A percentile compares a stretch with the other conserved stretches of the same genome.
These are phyloP conservation scores for Malassezia sympodialis DNA, from an alignment of 1,284 basidiomycete genomes.

Conservation along the genomic window DNA sequence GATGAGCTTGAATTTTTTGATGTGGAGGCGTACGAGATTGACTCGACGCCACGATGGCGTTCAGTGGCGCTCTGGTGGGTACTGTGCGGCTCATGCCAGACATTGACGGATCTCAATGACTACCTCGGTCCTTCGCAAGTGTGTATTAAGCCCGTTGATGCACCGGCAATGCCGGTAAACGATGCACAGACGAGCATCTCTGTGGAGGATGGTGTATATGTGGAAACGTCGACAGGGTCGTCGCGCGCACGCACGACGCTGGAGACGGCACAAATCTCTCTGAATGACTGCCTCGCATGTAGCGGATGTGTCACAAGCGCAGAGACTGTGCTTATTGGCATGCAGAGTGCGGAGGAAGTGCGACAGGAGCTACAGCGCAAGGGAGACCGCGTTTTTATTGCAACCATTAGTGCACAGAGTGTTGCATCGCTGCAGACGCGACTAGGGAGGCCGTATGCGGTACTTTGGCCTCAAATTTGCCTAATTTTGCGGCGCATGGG, in stretches of 20 bases:
- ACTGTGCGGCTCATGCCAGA: conserved; percentile 6
- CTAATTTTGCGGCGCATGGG: conserved; percentile 51
- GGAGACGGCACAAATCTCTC: conserved; percentile 68
- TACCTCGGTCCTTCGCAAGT: conserved; percentile 94
- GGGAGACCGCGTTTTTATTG: conserved; percentile 23
- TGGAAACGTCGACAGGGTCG: conserved; percentile 52
- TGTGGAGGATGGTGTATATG: conserved; percentile 73
- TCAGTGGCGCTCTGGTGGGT: conserved; percentile 69
- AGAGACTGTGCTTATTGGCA: conserved; percentile 90
- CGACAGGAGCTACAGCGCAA: conserved; percentile 50
- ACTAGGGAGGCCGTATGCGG: conserved; percentile 38
- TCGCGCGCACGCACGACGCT: conserved; percentile 30
- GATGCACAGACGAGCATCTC: conserved; percentile 63
- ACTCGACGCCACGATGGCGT: conserved; percentile 57
- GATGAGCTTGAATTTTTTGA: not conserved
- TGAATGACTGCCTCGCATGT: conserved; percentile 89
- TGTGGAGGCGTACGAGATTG: not conserved
- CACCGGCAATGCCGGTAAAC: conserved; percentile 14
- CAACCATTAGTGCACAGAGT: conserved; percentile 64
- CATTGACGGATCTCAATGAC: conserved; percentile 85
- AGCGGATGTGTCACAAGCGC: conserved; percentile 97
- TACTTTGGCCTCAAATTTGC: conserved; percentile 53
- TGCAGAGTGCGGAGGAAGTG: conserved; percentile 89
- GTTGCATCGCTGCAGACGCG: conserved; percentile 62
- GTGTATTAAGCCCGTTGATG: conserved; percentile 84